Percentiles rank a stretch among this genome's conserved stretches.
Evolutionary conservation across 2,329 filamentous ascomycete species (phyloP).

Genomic region (Metarhizium rileyi): DNA sequence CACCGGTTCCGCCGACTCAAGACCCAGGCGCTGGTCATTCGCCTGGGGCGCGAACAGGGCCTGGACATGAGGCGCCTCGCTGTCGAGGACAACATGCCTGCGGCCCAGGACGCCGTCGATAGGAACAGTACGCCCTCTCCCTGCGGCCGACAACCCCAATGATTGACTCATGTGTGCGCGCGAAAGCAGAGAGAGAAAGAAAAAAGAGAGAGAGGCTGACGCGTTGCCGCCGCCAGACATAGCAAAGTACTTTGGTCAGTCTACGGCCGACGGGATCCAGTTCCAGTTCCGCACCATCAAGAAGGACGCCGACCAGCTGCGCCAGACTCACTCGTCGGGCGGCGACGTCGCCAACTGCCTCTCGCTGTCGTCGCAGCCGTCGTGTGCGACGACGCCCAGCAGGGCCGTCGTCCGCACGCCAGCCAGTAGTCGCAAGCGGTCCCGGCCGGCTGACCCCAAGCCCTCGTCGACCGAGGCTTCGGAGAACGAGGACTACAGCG

Average conservation of each 20-base stretch:
- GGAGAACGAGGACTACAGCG: conserved; percentile 11
- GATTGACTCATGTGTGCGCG: no score
- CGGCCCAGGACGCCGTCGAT: conserved; percentile 27
- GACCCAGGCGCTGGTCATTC: conserved; percentile 30
- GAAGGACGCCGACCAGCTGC: conserved; percentile 39
- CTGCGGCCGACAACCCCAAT: not conserved
- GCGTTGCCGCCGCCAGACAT: conserved; percentile 38
- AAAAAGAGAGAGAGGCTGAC: conserved; percentile 9
- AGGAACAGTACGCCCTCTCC: conserved; percentile 28
- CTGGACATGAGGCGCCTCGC: conserved; percentile 34
- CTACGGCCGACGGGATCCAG: conserved; percentile 46
- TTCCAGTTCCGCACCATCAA: conserved; percentile 52
- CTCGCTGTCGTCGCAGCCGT: conserved; percentile 13
- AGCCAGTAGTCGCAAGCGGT: conserved; percentile 16
- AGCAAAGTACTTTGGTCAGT: conserved; percentile 49
- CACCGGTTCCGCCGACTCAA: conserved; percentile 42
- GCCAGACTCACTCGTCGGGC: conserved; percentile 32
- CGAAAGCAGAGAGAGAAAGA: no score
- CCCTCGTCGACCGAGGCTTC: conserved; percentile 17
- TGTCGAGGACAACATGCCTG: conserved; percentile 26
- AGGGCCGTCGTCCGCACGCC: conserved; percentile 14
- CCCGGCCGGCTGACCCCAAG: conserved; percentile 12
- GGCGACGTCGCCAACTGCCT: conserved; percentile 35
- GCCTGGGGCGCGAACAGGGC: conserved; percentile 22
- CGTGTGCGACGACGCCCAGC: conserved; percentile 12